Evolutionary conservation across 2,329 filamentous ascomycete species (phyloP).

Genomic region (Plectosphaerella plurivora): DNA sequence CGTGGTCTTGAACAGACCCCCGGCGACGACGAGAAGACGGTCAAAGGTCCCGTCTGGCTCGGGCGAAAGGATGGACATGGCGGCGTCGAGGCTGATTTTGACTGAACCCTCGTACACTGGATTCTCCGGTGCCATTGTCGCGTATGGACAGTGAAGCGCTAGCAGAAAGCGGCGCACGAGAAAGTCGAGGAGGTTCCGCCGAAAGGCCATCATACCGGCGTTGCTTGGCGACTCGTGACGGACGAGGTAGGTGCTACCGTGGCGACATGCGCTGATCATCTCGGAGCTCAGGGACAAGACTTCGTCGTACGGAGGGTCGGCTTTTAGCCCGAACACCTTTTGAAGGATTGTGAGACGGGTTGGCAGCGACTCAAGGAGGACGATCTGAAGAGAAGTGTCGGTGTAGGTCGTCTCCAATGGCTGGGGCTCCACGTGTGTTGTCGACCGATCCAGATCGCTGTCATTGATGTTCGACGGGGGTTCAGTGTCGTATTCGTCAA

Average conservation of each 20-base stretch:
- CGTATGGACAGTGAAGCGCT: conserved; percentile 47
- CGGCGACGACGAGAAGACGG: conserved; percentile 28
- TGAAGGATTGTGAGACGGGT: conserved; percentile 27
- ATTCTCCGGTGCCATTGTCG: conserved; percentile 32
- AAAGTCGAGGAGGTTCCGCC: conserved; percentile 45
- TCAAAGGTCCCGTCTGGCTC: conserved; percentile 30
- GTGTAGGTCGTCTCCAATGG: conserved; percentile 20
- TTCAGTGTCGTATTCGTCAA: conserved; percentile 34
- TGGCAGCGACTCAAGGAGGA: conserved; percentile 28
- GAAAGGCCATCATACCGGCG: conserved; percentile 25
- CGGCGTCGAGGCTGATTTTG: conserved; percentile 40
- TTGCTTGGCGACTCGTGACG: conserved; percentile 5
- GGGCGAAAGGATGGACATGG: conserved; percentile 28
- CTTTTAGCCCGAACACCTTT: conserved; percentile 26
- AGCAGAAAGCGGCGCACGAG: conserved; percentile 51
- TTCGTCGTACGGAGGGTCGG: conserved; percentile 26
- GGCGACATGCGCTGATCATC: conserved; percentile 20
- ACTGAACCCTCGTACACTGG: conserved; percentile 45
- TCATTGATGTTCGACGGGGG: conserved; percentile 31
- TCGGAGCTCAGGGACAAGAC: conserved; percentile 27
- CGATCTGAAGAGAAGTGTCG: conserved; percentile 27
- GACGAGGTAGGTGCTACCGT: conserved; percentile 14
- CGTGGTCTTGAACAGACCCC: conserved; percentile 36
- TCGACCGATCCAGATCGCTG: conserved; percentile 15
- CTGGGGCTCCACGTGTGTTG: conserved; percentile 13